A percentile compares a stretch with the other conserved stretches of the same genome.
These are phyloP conservation scores for Cardamine occulta DNA, from an alignment of 345 rosid species.

Conservation along the genomic window DNA sequence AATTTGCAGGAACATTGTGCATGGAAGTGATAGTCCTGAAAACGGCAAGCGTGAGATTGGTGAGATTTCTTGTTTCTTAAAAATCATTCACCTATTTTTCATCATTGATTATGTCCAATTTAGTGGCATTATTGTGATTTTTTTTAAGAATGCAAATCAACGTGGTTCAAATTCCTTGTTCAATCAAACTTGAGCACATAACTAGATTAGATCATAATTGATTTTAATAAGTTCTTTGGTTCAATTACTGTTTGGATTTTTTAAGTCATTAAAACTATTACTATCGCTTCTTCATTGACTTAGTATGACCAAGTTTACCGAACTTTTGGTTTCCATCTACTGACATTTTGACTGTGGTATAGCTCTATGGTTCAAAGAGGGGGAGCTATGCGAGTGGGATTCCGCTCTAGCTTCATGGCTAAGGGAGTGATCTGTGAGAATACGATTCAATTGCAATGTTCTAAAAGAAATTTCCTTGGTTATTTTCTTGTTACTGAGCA, in stretches of 20 bases:
- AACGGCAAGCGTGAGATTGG: conserved; percentile 95
- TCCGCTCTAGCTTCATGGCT: conserved; percentile 80
- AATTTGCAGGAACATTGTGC: conserved; percentile 81
- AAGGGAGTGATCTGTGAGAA: conserved; percentile 53
- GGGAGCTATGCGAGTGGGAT: conserved; percentile 81
- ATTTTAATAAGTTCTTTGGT: background rate
- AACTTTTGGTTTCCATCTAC: background rate
- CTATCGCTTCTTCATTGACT: background rate
- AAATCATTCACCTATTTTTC: background rate
- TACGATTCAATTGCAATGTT: conserved; percentile 14
- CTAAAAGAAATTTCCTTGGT: background rate
- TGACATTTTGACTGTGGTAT: conserved; percentile 24
- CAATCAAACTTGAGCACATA: background rate
- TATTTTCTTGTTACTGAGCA: conserved; percentile 20
- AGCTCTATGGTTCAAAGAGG: conserved; percentile 94
- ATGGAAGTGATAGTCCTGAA: conserved; percentile 97
- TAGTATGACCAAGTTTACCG: background rate
- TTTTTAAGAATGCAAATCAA: background rate
- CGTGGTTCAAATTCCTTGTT: background rate
- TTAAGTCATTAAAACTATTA: background rate
- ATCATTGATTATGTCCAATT: background rate
- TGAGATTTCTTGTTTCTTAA: conserved; percentile 36
- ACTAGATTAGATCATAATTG: background rate
- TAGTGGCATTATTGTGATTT: background rate
- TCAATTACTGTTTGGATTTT: background rate